These are phyloP conservation scores for Penicillium sp. DNA, from an alignment of 2,329 filamentous ascomycete genomes.

Conservation along the genomic window DNA sequence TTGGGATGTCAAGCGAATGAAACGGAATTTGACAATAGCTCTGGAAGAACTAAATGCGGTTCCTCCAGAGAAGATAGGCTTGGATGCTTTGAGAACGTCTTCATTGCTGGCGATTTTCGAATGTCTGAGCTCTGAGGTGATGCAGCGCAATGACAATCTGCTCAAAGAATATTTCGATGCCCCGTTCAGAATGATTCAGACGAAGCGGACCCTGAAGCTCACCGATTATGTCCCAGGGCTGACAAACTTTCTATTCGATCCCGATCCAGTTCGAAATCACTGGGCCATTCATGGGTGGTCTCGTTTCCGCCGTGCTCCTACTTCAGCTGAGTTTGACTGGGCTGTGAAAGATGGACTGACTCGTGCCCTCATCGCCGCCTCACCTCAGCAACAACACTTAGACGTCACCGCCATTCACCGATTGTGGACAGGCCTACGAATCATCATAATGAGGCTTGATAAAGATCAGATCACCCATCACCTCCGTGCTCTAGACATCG, in stretches of 20 bases:
- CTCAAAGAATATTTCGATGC: slow-evolving; percentile 66
- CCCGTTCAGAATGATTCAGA: slow-evolving; percentile 77
- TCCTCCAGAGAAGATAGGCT: slow-evolving; percentile 48
- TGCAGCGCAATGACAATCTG: slow-evolving; percentile 58
- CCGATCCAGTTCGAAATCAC: slow-evolving; percentile 57
- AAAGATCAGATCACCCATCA: slow-evolving; percentile 72
- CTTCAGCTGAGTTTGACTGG: slow-evolving; percentile 77
- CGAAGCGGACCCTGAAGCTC: slow-evolving; percentile 73
- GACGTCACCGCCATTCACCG: slow-evolving; percentile 56
- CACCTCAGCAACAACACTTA: slow-evolving; percentile 45
- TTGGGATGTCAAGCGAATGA: slow-evolving; percentile 61
- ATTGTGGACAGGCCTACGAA: slow-evolving; percentile 75
- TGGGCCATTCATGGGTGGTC: slow-evolving; percentile 70
- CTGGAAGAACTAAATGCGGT: slow-evolving; percentile 50
- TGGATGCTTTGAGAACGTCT: slow-evolving; percentile 50
- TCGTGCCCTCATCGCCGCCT: slow-evolving; percentile 61
- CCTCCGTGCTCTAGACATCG: slow-evolving; percentile 72
- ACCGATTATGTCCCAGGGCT: slow-evolving; percentile 74
- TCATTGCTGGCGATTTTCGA: slow-evolving; percentile 83
- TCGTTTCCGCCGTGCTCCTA: slow-evolving; percentile 61
- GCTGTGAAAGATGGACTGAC: slow-evolving; percentile 72
- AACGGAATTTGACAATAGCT: slow-evolving; percentile 56
- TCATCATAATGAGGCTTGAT: slow-evolving; percentile 70
- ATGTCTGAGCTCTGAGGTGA: slow-evolving; percentile 76
- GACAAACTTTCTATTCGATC: slow-evolving; percentile 77